phyloP scores from a whole-genome alignment of 352 stramenopile genomes.

The Phytophthora rubi region DNA sequence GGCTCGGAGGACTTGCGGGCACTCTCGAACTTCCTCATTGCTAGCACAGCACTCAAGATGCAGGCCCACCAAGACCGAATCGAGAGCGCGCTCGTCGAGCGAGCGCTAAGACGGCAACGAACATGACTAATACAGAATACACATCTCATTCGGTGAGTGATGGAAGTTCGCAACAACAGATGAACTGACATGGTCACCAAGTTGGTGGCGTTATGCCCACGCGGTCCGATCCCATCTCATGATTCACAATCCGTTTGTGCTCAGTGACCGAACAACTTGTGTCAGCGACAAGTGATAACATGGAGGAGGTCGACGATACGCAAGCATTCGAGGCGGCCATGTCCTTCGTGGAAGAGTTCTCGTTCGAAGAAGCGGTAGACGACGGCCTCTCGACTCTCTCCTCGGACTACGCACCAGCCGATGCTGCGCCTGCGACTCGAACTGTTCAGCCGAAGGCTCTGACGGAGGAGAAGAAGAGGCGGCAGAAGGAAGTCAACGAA shows the following conservation, averaged over 20 bases:
- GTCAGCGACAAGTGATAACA: constrained; percentile 1
- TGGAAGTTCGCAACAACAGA: too few relatives aligned
- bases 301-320: constrained; percentile 10
- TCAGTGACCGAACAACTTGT: not conserved
- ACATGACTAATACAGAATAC: not conserved
- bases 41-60: constrained; percentile 37
- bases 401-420: not conserved
- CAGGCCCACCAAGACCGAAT: constrained; percentile 46
- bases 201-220: not conserved
- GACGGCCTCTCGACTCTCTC: not conserved
- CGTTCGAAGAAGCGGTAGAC: constrained; percentile 1
- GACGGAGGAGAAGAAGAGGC: constrained; percentile 4
- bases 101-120: not conserved
- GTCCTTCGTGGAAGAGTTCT: constrained; percentile 33
- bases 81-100: constrained; percentile 39
- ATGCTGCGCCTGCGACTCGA: not conserved
- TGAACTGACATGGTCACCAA: not conserved
- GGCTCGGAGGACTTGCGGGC: constrained; percentile 29
- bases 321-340: constrained; percentile 25
- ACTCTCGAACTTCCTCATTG: constrained; percentile 49
- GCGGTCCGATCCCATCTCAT: not conserved
- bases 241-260: not conserved
- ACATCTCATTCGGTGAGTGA: too few relatives aligned
- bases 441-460: not conserved
- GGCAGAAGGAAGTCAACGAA: constrained; percentile 16